Conservation (phyloP, 129 eudicot genomes). For the Lactuca sativa region DNA sequence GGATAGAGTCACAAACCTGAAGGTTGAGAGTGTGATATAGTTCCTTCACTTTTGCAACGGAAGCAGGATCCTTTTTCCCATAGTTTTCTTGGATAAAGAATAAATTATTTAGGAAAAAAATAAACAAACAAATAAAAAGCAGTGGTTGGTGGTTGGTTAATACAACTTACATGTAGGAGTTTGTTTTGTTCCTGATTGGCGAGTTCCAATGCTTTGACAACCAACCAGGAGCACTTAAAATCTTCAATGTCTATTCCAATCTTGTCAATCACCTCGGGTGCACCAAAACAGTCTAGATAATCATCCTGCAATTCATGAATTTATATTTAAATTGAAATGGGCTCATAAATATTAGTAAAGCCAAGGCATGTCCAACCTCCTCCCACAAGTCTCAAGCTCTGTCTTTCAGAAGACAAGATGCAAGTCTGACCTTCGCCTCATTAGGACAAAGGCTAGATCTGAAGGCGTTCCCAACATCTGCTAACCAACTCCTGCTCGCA, state of each 20-base stretch:
- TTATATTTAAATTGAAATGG: too few relatives aligned
- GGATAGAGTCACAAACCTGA: constrained; percentile 46
- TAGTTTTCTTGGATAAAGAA: constrained; percentile 61
- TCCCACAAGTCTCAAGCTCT: too few relatives aligned
- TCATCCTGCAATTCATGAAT: constrained; percentile 54
- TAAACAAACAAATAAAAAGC: too few relatives aligned
- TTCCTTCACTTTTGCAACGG: constrained; percentile 80
- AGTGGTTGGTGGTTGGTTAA: constrained; percentile 1
- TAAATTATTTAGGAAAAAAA: too few relatives aligned
- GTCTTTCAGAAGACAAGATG: too few relatives aligned
- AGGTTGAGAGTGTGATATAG: constrained; percentile 67
- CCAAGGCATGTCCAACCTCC: too few relatives aligned
- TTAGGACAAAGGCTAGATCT: too few relatives aligned
- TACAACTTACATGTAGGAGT: constrained; percentile 49
- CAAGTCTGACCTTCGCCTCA: too few relatives aligned
- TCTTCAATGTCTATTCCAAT: constrained; percentile 90
- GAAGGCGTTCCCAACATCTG: too few relatives aligned
- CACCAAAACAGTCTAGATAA: constrained; percentile 83
- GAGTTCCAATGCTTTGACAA: constrained; percentile 78
- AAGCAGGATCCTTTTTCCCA: constrained; percentile 67
- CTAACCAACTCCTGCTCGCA: too few relatives aligned
- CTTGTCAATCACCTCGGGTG: constrained; percentile 85
- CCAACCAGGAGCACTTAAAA: constrained; percentile 92
- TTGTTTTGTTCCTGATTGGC: constrained; percentile 74
- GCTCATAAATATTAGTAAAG: too few relatives aligned